A percentile compares a stretch with the other conserved stretches of the same genome.
Evolutionary conservation across 345 rosid species (phyloP).

Genomic region (Sapria himalayana): DNA sequence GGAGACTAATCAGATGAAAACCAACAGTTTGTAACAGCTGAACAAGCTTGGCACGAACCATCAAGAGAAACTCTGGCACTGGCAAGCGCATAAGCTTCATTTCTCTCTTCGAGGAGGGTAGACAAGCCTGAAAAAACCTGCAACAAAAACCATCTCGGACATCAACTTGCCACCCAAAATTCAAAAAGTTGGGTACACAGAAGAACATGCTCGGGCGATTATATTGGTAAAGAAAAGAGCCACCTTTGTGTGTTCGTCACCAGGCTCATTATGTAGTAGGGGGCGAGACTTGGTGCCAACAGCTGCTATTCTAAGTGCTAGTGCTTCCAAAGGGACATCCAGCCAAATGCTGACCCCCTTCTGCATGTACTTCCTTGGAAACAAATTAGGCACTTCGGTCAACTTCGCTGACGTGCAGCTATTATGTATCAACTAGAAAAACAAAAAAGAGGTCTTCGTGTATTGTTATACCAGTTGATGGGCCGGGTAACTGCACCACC

Average conservation of each 20-base stretch:
- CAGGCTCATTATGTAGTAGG: constrained; percentile 49
- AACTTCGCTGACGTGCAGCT: not conserved
- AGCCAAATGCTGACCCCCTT: constrained; percentile 80
- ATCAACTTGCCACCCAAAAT: too few relatives aligned
- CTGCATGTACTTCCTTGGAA: constrained; percentile 55
- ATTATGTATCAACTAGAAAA: not conserved
- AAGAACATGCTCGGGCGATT: too few relatives aligned
- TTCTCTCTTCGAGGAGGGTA: constrained; percentile 47
- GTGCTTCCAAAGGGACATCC: constrained; percentile 90
- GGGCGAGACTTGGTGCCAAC: constrained; percentile 87
- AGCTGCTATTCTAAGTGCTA: constrained; percentile 76
- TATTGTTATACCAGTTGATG: constrained; percentile 42
- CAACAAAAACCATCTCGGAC: too few relatives aligned
- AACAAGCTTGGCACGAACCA: constrained; percentile 19
- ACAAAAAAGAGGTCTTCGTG: not conserved
- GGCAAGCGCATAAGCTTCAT: constrained; percentile 51
- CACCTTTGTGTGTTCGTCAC: constrained; percentile 69
- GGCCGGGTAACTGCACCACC: constrained; percentile 79
- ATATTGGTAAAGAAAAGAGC: not conserved
- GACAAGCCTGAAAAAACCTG: constrained; percentile 66
- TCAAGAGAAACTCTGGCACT: constrained; percentile 65
- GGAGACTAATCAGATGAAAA: not conserved
- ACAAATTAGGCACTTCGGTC: not conserved
- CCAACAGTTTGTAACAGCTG: not conserved
- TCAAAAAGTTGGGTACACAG: too few relatives aligned